Evolutionary conservation across 1,284 basidiomycete genomes (phyloP), one percentile per base, ranked within the genome.

Genomic region (Cryptococcus sp.): DNA sequence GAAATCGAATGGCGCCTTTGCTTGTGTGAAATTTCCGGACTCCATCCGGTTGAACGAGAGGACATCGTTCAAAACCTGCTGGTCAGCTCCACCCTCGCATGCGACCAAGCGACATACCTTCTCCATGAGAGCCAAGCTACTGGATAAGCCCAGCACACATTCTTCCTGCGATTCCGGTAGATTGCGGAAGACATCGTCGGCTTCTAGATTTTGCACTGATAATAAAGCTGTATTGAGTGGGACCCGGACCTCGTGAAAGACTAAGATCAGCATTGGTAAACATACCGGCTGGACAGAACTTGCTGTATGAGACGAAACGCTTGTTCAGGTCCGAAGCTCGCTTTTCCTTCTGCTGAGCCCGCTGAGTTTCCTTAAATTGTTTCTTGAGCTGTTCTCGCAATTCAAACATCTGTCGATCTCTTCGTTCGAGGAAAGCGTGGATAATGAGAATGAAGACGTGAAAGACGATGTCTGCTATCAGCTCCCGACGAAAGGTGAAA

Each of bases 41-140:
- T 43, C 41, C 41, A 43, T 43, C 19, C 41, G 41, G 41, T 43
- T 43, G 41, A 43, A 43, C 5, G 41, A 43, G 23, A 43, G 41
- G 7, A 43, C 41, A 23, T 43, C 41, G 21, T 43, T 43, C 19
- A 43, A 16, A 7, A 43, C 41, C 41, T 43, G 41, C 23, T 4
- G 5, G 36, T 43, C n/a, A 43, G 41, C 41, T 16, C 16, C 4
- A 7, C 5, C 16, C 7, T 39, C 14, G 36, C 32, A 16, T 16
- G 7, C 21, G 21, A 7, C 32, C n/a, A 19, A 1, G 21, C 23
- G 9, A 43, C 41, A 9, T 24, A 43, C 41, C 41, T 43, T 21
- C 19, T 43, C 41, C 41, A 43, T 43, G 21, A 43, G 19, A 4
- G 41, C 16, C 7, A 43, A 19, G 16, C 41, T 43, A 14, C 21